Conservation (phyloP, 1,284 basidiomycete genomes). For the Pterulicium gracile region DNA sequence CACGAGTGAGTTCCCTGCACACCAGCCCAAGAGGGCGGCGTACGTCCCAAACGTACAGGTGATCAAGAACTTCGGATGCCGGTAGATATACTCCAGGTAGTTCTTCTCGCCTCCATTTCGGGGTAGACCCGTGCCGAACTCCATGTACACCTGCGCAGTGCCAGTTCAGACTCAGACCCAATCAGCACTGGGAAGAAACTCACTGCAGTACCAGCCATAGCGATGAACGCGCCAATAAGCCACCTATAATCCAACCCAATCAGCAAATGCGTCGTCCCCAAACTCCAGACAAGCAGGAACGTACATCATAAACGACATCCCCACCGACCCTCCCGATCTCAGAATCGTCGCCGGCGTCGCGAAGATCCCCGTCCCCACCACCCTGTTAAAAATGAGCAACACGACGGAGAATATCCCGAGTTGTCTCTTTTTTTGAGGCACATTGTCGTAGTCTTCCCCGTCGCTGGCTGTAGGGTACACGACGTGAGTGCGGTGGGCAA, state of each 20-base stretch:
- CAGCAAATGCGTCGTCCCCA: background rate
- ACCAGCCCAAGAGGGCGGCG: slow-evolving; percentile 2
- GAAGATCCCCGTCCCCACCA: slow-evolving; percentile 29
- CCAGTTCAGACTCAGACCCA: too few relatives aligned
- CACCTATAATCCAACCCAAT: slow-evolving; percentile 16
- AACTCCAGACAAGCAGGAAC: background rate
- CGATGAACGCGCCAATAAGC: slow-evolving; percentile 20
- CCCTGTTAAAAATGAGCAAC: slow-evolving; percentile 29
- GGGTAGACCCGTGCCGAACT: slow-evolving; percentile 29
- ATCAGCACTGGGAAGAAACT: too few relatives aligned
- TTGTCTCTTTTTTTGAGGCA: too few relatives aligned
- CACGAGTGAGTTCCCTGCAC: background rate
- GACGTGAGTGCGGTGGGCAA: too few relatives aligned
- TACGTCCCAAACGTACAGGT: slow-evolving; percentile 37
- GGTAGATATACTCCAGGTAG: slow-evolving; percentile 64
- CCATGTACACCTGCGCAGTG: too few relatives aligned
- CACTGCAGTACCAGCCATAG: slow-evolving; percentile 19
- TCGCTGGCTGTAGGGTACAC: too few relatives aligned
- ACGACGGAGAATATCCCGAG: slow-evolving; percentile 26
- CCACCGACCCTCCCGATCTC: slow-evolving; percentile 18
- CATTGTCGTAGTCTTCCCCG: too few relatives aligned
- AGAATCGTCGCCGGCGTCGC: slow-evolving; percentile 23
- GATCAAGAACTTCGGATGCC: slow-evolving; percentile 47
- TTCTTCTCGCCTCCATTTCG: slow-evolving; percentile 69
- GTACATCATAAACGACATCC: slow-evolving; percentile 3